Evolutionary conservation across 129 eudicot genomes (phyloP).

Genomic region (Mikania micrantha): DNA sequence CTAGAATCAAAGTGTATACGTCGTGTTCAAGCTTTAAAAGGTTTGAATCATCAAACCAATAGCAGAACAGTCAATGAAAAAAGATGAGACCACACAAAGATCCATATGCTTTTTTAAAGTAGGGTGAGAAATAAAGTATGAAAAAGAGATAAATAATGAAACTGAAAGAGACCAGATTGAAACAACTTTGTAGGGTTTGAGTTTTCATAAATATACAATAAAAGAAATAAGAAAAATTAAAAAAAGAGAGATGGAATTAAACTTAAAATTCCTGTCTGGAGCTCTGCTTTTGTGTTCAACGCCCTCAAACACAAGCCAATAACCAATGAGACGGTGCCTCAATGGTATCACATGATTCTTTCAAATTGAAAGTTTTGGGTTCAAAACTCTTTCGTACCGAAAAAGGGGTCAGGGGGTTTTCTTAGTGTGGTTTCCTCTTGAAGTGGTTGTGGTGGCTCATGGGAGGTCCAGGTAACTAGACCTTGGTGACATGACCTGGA

Average conservation of each 20-base stretch:
- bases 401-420: too few species aligned
- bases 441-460: too few species aligned
- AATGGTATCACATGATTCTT: too few species aligned
- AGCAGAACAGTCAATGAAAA: conserved; percentile 35
- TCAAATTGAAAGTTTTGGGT: too few species aligned
- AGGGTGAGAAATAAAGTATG: conserved; percentile 10
- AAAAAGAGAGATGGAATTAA: background rate
- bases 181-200: conserved; percentile 11
- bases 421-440: too few species aligned
- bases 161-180: conserved; percentile 16
- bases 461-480: too few species aligned
- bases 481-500: too few species aligned
- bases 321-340: too few species aligned
- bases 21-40: conserved; percentile 42
- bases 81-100: conserved; percentile 28
- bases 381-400: too few species aligned
- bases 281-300: conserved; percentile 15
- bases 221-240: background rate
- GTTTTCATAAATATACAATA: background rate
- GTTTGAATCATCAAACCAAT: conserved; percentile 41
- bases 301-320: too few species aligned
- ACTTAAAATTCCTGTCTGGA: background rate
- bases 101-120: conserved; percentile 31
- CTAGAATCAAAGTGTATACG: conserved; percentile 34
- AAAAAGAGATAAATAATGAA: conserved; percentile 16